Evolutionary conservation across 2,329 filamentous ascomycete species (phyloP).

Genomic region (Penicillium sp.): DNA sequence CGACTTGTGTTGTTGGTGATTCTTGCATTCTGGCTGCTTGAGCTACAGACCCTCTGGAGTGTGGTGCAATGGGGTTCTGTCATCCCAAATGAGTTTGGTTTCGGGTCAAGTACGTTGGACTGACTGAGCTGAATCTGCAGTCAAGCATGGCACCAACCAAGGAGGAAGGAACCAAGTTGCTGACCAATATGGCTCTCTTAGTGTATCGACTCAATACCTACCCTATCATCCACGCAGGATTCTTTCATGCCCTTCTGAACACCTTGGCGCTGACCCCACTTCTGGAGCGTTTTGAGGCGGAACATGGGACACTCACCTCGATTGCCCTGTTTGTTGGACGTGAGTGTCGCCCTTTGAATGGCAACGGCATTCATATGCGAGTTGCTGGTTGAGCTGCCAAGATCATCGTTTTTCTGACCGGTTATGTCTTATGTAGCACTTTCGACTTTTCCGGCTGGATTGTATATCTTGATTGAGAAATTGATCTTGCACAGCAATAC

Average conservation of each 20-base stretch:
- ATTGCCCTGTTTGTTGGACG: slow-evolving; percentile 84
- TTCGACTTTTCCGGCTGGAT: slow-evolving; percentile 73
- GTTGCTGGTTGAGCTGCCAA: slow-evolving; percentile 19
- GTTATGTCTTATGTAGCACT: slow-evolving; percentile 65
- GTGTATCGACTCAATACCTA: slow-evolving; percentile 94
- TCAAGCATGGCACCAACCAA: too few relatives aligned
- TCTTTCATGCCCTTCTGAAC: slow-evolving; percentile 80
- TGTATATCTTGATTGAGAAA: slow-evolving; percentile 78
- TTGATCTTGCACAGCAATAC: slow-evolving; percentile 69
- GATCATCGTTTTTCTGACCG: background rate
- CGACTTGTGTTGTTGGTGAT: slow-evolving; percentile 66
- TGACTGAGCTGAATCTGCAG: too few relatives aligned
- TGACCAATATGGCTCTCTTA: slow-evolving; percentile 37
- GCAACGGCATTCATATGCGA: background rate
- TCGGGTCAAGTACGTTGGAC: slow-evolving; percentile 68
- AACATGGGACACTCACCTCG: slow-evolving; percentile 87
- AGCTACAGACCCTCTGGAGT: slow-evolving; percentile 68
- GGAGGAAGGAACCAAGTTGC: too few relatives aligned
- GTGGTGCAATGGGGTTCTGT: slow-evolving; percentile 74
- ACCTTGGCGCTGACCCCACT: slow-evolving; percentile 77
- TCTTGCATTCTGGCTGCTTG: slow-evolving; percentile 64
- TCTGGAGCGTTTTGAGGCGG: slow-evolving; percentile 87
- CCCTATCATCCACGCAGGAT: slow-evolving; percentile 76
- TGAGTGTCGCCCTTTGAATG: slow-evolving; percentile 50
- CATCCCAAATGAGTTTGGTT: slow-evolving; percentile 69